These are phyloP conservation scores for Arthrobotrys pseudoclavata DNA, from an alignment of 2,329 filamentous ascomycete species.

Conservation along the genomic window DNA sequence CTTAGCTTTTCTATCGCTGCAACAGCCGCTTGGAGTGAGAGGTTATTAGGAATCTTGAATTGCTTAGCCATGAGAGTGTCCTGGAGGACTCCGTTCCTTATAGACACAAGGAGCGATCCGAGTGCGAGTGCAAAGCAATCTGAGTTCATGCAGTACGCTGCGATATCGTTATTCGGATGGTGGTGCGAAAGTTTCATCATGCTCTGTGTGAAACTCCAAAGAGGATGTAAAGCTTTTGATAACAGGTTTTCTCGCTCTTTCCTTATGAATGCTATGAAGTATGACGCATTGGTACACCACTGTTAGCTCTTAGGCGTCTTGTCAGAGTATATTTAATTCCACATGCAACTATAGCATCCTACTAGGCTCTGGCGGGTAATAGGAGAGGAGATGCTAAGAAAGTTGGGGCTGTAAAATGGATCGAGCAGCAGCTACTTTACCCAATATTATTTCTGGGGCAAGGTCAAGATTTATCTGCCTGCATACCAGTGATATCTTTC, in stretches of 20 bases:
- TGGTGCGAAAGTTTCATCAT: background rate
- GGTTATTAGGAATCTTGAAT: background rate
- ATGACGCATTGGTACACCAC: too few relatives aligned
- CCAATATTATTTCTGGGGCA: slow-evolving; percentile 19
- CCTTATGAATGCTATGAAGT: slow-evolving; percentile 3
- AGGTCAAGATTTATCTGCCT: slow-evolving; percentile 1
- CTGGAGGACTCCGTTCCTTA: background rate
- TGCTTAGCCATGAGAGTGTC: background rate
- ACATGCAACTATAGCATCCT: too few relatives aligned
- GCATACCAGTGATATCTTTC: too few relatives aligned
- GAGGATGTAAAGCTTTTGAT: background rate
- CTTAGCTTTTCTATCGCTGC: background rate
- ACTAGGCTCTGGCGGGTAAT: too few relatives aligned
- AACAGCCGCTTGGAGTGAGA: background rate
- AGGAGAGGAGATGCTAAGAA: background rate
- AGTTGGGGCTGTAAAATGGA: background rate
- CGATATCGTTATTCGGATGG: background rate
- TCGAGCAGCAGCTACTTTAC: background rate
- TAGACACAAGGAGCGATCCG: slow-evolving; percentile 20
- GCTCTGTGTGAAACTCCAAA: background rate
- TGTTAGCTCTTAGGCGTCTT: background rate
- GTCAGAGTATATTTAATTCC: too few relatives aligned
- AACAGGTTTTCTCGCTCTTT: background rate
- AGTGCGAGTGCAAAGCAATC: slow-evolving; percentile 21
- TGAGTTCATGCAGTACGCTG: background rate